These are phyloP conservation scores for Maudiozyma humilis DNA, from an alignment of 1,139 yeast genomes.

Conservation along the genomic window DNA sequence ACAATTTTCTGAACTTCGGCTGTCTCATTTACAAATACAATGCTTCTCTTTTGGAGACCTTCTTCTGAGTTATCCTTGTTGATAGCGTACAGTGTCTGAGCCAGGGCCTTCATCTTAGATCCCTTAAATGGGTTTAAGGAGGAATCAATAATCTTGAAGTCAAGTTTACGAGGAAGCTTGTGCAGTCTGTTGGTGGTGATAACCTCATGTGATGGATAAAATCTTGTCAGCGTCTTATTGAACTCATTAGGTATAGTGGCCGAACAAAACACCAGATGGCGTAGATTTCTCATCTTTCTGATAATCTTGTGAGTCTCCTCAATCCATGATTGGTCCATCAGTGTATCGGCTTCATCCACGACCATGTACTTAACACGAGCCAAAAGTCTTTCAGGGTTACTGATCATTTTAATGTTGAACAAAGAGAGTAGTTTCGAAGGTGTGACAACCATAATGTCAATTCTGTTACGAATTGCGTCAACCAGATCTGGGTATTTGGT, in stretches of 20 bases:
- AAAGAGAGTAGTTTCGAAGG: slow-evolving; percentile 57
- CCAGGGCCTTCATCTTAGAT: slow-evolving; percentile 72
- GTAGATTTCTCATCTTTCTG: slow-evolving; percentile 44
- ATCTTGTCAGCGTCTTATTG: slow-evolving; percentile 48
- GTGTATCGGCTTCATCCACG: slow-evolving; percentile 92
- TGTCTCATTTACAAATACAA: slow-evolving; percentile 77
- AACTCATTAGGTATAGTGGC: slow-evolving; percentile 86
- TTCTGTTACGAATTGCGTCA: slow-evolving; percentile 41
- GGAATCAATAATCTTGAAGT: slow-evolving; percentile 69
- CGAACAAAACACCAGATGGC: slow-evolving; percentile 67
- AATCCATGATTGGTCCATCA: slow-evolving; percentile 77
- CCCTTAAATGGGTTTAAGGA: slow-evolving; percentile 71
- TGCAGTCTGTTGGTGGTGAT: slow-evolving; percentile 79
- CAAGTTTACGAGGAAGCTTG: slow-evolving; percentile 66
- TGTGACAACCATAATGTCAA: slow-evolving; percentile 77
- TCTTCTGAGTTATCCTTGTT: slow-evolving; percentile 75
- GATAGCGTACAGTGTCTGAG: slow-evolving; percentile 82
- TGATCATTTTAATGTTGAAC: slow-evolving; percentile 38
- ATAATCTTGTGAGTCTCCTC: slow-evolving; percentile 57
- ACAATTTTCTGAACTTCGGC: slow-evolving; percentile 52
- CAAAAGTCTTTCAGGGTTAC: slow-evolving; percentile 43
- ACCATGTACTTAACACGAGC: slow-evolving; percentile 51
- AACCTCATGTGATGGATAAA: slow-evolving; percentile 61
- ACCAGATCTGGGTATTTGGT: slow-evolving; percentile 44
- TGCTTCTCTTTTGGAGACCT: slow-evolving; percentile 69